Base-by-base conservation (phyloP, 2,329 filamentous ascomycete species). In the Fusarium dimerum region DNA sequence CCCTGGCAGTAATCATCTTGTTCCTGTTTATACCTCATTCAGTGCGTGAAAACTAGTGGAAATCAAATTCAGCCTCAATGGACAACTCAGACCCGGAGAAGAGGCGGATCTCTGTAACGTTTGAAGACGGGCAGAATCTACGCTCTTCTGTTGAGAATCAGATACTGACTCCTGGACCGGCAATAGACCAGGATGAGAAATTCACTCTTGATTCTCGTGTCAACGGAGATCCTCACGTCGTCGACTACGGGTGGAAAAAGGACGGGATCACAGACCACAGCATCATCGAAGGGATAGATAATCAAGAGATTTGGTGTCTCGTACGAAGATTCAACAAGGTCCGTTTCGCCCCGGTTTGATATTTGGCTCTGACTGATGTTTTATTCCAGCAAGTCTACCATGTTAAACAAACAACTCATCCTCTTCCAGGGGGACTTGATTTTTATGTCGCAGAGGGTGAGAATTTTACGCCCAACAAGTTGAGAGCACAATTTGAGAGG, bases 401-500 rank as follows among this genome's bases (percentile, higher is more conserved):
- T 17, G 26, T 61, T 1, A 52, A 57, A n/a, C 26, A 50, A 20
- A 26, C 13, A 1, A 16, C 41, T 2, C 3, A 34, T 1, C 47
- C 47, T 10, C 43, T 44, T 3, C 17, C 40, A 1, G 36, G 43
- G 10, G 43, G 52, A 2, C 32, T 61, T 16, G 59, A 61, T 44
- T 26, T 61, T 8, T 39, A 50, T 7, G 40, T 61, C 13, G 85
- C 88, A 7, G 84, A 90, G 43, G 85, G 91, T 47, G 89, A 92
- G 61, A 87, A 92, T 53, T 92, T 92, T 67, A 88, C 87, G 0
- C 88, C 89, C 0, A 89, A 93, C 64, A 93, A 92, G 68, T 75
- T 93, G 39, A 80, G 89, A n/a, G 82, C 84, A 3, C 90, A 87
- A 40, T 65, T 92, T 2, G 90, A 93, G 69, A 79, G 90, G 13